phyloP scores from a whole-genome alignment of 331 rosid genomes.

The Acacia pycnantha region DNA sequence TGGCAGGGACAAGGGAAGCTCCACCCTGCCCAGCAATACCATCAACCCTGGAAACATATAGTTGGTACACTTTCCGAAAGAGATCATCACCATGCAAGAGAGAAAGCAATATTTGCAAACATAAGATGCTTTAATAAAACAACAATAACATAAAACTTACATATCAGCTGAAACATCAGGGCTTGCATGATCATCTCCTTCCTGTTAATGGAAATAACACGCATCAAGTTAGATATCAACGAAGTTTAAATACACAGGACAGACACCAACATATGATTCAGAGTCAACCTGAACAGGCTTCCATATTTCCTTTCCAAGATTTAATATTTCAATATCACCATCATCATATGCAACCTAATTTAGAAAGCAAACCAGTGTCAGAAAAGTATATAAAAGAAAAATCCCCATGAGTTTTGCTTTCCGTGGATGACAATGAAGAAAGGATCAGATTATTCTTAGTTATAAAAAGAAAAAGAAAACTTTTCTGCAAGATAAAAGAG shows the following conservation, averaged over 20 bases:
- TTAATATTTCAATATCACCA: conserved; percentile 63
- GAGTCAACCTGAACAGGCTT: conserved; percentile 35
- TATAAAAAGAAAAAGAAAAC: neutral
- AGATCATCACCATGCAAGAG: neutral
- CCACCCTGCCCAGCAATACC: neutral
- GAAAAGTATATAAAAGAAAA: neutral
- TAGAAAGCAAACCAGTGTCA: conserved; percentile 8
- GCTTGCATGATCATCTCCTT: conserved; percentile 36
- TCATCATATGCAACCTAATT: conserved; percentile 73
- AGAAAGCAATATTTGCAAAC: conserved; percentile 14
- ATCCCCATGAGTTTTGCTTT: neutral
- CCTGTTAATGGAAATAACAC: conserved; percentile 48
- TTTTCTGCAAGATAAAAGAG: neutral
- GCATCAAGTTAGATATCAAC: conserved; percentile 21
- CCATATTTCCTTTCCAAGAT: conserved; percentile 57
- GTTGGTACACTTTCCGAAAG: neutral
- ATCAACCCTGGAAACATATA: neutral
- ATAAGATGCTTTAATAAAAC: neutral
- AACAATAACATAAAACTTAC: conserved; percentile 45
- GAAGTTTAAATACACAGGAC: conserved; percentile 2
- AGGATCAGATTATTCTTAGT: neutral
- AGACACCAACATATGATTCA: conserved; percentile 47
- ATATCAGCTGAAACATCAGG: conserved; percentile 50
- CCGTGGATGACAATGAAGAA: neutral
- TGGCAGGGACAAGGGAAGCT: neutral